phyloP scores from a whole-genome alignment of 2,329 filamentous ascomycete genomes.

The Colletotrichum plurivorum region DNA sequence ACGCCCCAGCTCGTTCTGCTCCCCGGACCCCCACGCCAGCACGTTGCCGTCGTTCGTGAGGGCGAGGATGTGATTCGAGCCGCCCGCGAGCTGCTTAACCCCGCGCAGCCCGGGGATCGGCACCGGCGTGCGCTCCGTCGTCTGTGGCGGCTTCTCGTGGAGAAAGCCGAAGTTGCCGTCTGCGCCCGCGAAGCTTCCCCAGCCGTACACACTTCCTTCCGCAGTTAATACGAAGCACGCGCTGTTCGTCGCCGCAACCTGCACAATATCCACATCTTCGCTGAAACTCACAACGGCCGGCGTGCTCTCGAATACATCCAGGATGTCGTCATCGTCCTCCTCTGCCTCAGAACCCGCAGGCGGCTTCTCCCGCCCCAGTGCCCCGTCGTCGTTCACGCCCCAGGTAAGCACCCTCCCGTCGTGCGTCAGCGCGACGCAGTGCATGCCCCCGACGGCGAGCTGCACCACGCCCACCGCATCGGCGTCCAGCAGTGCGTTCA shows the following conservation, averaged over 20 bases:
- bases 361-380: constrained; percentile 69
- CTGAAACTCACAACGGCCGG: constrained; percentile 66
- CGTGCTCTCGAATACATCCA: constrained; percentile 61
- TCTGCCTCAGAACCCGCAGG: constrained; percentile 59
- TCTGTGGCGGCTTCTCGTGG: constrained; percentile 51
- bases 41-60: constrained; percentile 65
- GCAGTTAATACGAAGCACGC: constrained; percentile 74
- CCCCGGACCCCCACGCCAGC: constrained; percentile 70
- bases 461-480: constrained; percentile 71
- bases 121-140: constrained; percentile 55
- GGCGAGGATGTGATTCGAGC: constrained; percentile 70
- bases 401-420: constrained; percentile 75
- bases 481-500: constrained; percentile 69
- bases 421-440: constrained; percentile 72
- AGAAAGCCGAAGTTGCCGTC: constrained; percentile 67
- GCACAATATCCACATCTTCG: constrained; percentile 67
- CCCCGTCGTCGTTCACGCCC: constrained; percentile 77
- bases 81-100: constrained; percentile 66
- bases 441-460: constrained; percentile 75
- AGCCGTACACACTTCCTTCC: constrained; percentile 74
- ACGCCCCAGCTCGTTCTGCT: constrained; percentile 61
- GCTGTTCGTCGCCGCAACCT: constrained; percentile 74
- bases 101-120: constrained; percentile 66
- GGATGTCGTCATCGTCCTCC: constrained; percentile 55
- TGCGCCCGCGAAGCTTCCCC: constrained; percentile 73